Conservation (phyloP, 192 early-diverging fungal species). For the Coemansia aciculifera region DNA sequence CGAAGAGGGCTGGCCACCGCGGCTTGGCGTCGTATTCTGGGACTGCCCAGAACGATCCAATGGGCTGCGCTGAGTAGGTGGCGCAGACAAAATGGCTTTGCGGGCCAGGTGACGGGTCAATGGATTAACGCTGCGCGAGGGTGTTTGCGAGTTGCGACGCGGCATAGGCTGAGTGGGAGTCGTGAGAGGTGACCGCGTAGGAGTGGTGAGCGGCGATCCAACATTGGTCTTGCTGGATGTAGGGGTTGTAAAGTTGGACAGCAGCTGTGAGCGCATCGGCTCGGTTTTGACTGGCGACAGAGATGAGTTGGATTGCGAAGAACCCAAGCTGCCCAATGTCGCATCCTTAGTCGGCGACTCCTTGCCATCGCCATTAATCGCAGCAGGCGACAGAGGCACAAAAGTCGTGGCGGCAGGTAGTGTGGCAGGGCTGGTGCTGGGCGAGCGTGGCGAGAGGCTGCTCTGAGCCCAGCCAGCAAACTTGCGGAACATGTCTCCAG, state of each 20-base stretch:
- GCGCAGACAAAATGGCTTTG: conserved; percentile 33
- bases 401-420: neutral
- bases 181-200: conserved; percentile 6
- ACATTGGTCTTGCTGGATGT: neutral
- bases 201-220: conserved; percentile 18
- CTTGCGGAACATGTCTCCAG: conserved; percentile 33
- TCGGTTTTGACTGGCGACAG: conserved; percentile 39
- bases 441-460: conserved; percentile 22
- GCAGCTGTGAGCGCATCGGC: conserved; percentile 42
- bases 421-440: neutral
- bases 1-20: conserved; percentile 7
- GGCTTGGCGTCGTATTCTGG: conserved; percentile 5
- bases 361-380: neutral
- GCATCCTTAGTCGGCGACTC: neutral
- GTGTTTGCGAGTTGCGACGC: conserved; percentile 23
- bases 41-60: neutral
- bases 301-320: conserved; percentile 39
- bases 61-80: conserved; percentile 14
- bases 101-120: conserved; percentile 44
- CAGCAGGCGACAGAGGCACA: neutral
- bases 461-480: conserved; percentile 36
- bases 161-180: conserved; percentile 17
- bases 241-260: conserved; percentile 33
- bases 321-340: conserved; percentile 12
- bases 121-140: conserved; percentile 46